Evolutionary conservation across 2,329 filamentous ascomycete species (phyloP).

Genomic region (Cytospora schulzeri): DNA sequence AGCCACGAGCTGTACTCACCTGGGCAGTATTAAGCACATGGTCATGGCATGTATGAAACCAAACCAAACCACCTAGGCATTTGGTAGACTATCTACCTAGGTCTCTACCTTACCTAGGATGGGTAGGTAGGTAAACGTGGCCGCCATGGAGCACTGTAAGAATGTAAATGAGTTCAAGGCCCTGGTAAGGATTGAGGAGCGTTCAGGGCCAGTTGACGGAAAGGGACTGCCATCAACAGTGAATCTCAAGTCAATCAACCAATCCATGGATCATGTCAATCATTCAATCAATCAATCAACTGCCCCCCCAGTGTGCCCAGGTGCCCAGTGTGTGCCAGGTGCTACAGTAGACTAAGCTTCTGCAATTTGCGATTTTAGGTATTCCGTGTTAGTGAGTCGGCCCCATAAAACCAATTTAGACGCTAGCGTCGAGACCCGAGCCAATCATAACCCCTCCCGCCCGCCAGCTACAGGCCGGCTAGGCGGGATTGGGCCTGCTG

Average conservation of each 20-base stretch:
- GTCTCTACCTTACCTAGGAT: no score
- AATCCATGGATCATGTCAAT: no score
- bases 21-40: not conserved
- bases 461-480: not conserved
- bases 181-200: not conserved
- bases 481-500: constrained; percentile 18
- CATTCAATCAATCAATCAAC: not conserved
- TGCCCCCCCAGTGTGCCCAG: no score
- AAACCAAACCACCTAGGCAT: not conserved
- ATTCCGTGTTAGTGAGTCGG: constrained; percentile 1
- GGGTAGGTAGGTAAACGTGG: not conserved
- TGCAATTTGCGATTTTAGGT: constrained; percentile 6
- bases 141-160: not conserved
- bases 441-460: constrained; percentile 4
- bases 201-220: not conserved
- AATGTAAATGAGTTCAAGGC: not conserved
- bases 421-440: not conserved
- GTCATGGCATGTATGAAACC: no score
- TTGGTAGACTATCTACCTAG: no score
- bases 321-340: constrained; percentile 14
- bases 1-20: not conserved
- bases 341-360: constrained; percentile 14
- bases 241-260: no score
- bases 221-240: not conserved
- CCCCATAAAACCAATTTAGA: not conserved